phyloP scores from a whole-genome alignment of 106 monocot species.

The Amphibolis antarctica region DNA sequence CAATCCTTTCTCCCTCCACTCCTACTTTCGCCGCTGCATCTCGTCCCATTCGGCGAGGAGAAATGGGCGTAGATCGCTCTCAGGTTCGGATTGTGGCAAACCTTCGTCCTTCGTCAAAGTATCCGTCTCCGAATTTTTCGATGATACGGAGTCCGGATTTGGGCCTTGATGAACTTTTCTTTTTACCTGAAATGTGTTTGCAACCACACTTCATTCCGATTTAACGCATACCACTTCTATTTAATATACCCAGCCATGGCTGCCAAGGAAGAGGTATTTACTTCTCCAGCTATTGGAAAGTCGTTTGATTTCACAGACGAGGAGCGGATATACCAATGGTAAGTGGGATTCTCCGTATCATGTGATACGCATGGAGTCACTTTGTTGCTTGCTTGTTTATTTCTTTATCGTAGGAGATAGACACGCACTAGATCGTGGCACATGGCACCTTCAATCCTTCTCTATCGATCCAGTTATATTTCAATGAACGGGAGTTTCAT shows the following conservation, averaged over 20 bases:
- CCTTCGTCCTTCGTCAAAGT: background rate
- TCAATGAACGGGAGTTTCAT: too few species aligned
- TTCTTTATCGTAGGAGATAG: background rate
- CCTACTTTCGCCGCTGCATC: background rate
- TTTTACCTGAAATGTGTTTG: background rate
- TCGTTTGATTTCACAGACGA: constrained; percentile 80
- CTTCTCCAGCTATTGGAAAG: constrained; percentile 66
- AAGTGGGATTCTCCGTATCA: constrained; percentile 4
- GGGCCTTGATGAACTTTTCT: background rate
- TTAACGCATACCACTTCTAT: background rate
- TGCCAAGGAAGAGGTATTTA: constrained; percentile 40
- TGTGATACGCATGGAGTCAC: too few species aligned
- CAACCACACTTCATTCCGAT: background rate
- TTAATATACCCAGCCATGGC: constrained; percentile 22
- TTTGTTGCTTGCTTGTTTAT: background rate
- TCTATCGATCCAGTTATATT: too few species aligned
- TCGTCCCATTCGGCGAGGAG: background rate
- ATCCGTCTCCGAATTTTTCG: background rate
- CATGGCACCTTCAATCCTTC: background rate
- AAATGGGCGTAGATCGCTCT: background rate
- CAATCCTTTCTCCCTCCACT: background rate
- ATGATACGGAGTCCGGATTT: background rate
- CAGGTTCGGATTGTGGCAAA: background rate
- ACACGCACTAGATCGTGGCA: background rate
- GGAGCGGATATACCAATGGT: constrained; percentile 94